Base-by-base conservation (phyloP, 2,329 filamentous ascomycete genomes). In the Phialocephala subalpina region DNA sequence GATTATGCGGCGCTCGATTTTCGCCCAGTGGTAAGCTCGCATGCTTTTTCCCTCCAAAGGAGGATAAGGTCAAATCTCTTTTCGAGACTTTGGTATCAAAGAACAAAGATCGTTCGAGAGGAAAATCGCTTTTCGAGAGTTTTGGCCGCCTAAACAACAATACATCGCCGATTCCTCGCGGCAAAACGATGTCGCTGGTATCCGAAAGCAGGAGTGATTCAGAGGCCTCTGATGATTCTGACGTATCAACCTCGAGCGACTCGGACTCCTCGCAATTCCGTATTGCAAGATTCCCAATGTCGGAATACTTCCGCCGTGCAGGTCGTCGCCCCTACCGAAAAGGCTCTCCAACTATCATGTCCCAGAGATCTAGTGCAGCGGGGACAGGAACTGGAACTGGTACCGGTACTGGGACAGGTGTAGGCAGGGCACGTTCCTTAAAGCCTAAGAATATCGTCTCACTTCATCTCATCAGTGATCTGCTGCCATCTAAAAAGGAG, bases 401-500 rank as follows among this genome's bases (percentile, higher is more conserved):
- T 1, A 82, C 83, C 42, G 85, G 84, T 1, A 88, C 86, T 0
- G 86, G 86, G 1, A 80, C 78, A n/a, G 78, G 73, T 2, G 55
- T 70, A 0, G 73, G 74, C 61, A 76, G 72, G 63, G 52, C 58
- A 5, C 70, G 74, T 58, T 53, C 71, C 18, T 67, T 70, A 22
- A 80, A 82, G 61, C 79, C 83, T 1, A 91, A 90, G 71, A 94
- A 94, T 68, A 82, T 92, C 25, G 81, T 98, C 22, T 88, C 88
- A 1, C 88, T 97, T 45, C 85, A 94, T 73, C 85, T 93, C 68
- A 77, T 97, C 29, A 86, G 87, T 11, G 82, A 86, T 57, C 77
- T 93, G 14, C 80, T 97, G n/a, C 94, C 94, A 0, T 91, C 92
- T 2, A 96, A 94, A 77, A 85, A 85, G 66, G 84, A 88, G 62